Conservation (phyloP, 2,329 filamentous ascomycete species). For the Macrophomina phaseolina region DNA sequence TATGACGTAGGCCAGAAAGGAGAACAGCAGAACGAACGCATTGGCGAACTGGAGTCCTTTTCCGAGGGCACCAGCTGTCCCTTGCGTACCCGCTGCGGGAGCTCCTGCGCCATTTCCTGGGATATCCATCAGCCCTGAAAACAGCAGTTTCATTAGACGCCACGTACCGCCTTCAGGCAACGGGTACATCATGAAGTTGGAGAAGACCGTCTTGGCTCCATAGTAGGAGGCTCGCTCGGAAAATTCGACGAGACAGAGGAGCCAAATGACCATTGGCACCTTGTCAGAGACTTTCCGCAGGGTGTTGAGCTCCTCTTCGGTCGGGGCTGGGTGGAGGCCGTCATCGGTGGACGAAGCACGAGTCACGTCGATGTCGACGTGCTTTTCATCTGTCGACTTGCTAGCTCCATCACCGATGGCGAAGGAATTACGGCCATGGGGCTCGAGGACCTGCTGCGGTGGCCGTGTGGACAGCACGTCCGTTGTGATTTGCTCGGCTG, state of each 20-base stretch:
- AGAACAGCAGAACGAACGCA: conserved; percentile 61
- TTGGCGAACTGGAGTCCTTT: conserved; percentile 62
- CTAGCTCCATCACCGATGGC: conserved; percentile 11
- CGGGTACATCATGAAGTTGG: conserved; percentile 67
- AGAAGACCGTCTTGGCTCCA: conserved; percentile 61
- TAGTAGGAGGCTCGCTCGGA: conserved; percentile 68
- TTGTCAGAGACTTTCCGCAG: conserved; percentile 58
- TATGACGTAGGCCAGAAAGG: conserved; percentile 62
- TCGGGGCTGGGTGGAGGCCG: conserved; percentile 41
- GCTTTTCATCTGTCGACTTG: conserved; percentile 2
- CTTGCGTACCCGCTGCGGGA: conserved; percentile 37
- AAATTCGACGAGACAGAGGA: conserved; percentile 65
- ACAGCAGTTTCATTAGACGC: background rate
- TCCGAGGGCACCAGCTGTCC: conserved; percentile 62
- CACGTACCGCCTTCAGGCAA: conserved; percentile 52
- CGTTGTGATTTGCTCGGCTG: conserved; percentile 6
- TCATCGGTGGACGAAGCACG: background rate
- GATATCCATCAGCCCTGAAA: background rate
- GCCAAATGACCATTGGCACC: conserved; percentile 60
- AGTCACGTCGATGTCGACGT: background rate
- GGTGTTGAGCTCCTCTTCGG: conserved; percentile 52
- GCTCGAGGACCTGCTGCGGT: background rate
- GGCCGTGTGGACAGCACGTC: conserved; percentile 16
- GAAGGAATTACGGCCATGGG: conserved; percentile 8
- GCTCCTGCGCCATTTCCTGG: conserved; percentile 36